Base-by-base conservation (phyloP, 805 yeast species). In the Zygosaccharomyces rouxii region DNA sequence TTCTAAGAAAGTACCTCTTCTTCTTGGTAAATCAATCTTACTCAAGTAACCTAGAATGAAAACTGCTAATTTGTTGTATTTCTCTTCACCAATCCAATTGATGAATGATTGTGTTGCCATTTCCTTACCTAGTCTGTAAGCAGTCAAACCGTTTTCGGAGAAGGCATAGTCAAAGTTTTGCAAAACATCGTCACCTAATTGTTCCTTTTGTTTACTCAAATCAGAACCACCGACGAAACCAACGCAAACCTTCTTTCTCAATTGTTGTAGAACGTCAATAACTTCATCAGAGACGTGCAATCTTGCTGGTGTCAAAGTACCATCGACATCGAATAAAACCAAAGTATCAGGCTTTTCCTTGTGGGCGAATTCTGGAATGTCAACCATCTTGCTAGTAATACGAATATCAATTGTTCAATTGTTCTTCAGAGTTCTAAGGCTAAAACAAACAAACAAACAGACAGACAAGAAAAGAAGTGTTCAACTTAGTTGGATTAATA, bases 211-310 rank as follows among this genome's bases (percentile, higher is more conserved):
- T 75, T 94, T 94, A 68, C 80, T 74, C 63, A 94, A 81, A 70
- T 94, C 98, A 46, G 95, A 84, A 61, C 99, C 99, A 70, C 99
- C 99, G 55, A 94, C 99, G 64, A 89, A 94, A 49, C 99, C 99
- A 74, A 94, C 81, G 46, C 86, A 97, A 61, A 81, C 92, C 77
- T 92, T 90, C 76, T 89, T 77, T 75, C 97, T 86, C 67, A 94
- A 80, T 59, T 83, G 80, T 53, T 71, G 68, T 62, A 94, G 79
- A 38, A 86, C 73, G 55, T 78, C 71, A 66, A 74, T 79, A 83
- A 94, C 85, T 71, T 89, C 96, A 62, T 80, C 79, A 53, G 89
- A 81, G 60, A 86, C 72, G 35, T 66, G 69, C 68, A 83, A 79
- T 77, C 99, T 89, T 48, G 99, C 98, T 58, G 98, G 99, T 37